A percentile compares a stretch with the other conserved stretches of the same genome.
Conservation (phyloP, 1,284 basidiomycete species). For the Rhodotorula sp. region DNA sequence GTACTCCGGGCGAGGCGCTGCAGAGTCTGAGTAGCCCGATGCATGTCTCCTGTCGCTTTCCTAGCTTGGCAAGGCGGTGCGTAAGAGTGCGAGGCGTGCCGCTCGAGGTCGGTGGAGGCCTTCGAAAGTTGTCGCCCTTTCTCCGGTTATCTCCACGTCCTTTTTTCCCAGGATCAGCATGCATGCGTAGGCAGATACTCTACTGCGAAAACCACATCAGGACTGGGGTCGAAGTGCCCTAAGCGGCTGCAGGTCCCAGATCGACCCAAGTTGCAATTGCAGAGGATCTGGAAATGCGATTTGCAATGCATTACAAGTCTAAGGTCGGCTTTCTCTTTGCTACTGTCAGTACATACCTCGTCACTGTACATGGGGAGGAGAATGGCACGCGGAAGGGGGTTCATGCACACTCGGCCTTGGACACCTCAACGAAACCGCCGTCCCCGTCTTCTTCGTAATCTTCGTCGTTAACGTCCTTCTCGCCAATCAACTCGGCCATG, state of each 20-base stretch:
- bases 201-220: no score
- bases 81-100: background rate
- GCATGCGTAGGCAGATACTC: background rate
- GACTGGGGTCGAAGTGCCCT: no score
- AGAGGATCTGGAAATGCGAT: background rate
- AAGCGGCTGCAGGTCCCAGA: no score
- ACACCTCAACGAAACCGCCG: conserved; percentile 3
- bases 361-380: no score
- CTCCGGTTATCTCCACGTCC: background rate
- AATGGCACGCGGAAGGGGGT: background rate
- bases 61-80: background rate
- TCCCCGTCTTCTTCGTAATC: background rate
- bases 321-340: background rate
- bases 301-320: background rate
- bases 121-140: background rate
- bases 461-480: no score
- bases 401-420: background rate
- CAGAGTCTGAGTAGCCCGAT: background rate
- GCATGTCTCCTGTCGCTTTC: background rate
- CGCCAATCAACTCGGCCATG: background rate
- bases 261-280: no score
- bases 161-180: background rate
- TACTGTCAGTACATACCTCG: no score
- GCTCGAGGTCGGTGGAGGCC: background rate
- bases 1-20: background rate